Evolutionary conservation across 306 rosid species (phyloP).

Genomic region (Gleditsia sinensis): DNA sequence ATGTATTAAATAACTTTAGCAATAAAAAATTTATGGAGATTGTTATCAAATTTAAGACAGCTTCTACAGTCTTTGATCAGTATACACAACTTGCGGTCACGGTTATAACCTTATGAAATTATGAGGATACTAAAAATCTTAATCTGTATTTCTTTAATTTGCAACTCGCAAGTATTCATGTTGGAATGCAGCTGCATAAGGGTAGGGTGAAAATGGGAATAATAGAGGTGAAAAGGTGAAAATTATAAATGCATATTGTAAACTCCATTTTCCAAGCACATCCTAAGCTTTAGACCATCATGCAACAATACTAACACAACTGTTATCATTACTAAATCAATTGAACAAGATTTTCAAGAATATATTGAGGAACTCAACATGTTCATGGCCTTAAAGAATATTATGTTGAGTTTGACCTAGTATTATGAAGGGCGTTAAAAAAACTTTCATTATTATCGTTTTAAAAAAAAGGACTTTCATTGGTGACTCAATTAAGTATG

Average conservation of each 20-base stretch:
- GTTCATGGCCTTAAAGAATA: background rate
- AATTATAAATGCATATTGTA: slow-evolving; percentile 8
- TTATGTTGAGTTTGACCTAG: background rate
- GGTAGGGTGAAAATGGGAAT: too few species aligned
- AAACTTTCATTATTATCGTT: too few species aligned
- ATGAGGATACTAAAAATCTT: too few species aligned
- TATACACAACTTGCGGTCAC: too few species aligned
- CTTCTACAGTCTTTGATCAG: too few species aligned
- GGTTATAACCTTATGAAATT: too few species aligned
- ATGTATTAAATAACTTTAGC: background rate
- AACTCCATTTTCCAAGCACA: slow-evolving; percentile 19
- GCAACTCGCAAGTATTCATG: too few species aligned
- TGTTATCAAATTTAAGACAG: too few species aligned
- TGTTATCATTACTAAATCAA: background rate
- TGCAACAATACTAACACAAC: background rate
- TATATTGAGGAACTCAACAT: background rate
- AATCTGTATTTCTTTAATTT: background rate
- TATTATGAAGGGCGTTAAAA: background rate
- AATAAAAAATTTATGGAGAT: too few species aligned
- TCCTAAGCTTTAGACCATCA: background rate
- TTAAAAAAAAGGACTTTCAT: too few species aligned
- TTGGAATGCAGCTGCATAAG: background rate
- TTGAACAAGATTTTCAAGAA: background rate
- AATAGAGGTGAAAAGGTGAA: too few species aligned
- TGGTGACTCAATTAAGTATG: background rate